Conservation (phyloP, 805 yeast genomes). For the Teunomyces tritomae region DNA sequence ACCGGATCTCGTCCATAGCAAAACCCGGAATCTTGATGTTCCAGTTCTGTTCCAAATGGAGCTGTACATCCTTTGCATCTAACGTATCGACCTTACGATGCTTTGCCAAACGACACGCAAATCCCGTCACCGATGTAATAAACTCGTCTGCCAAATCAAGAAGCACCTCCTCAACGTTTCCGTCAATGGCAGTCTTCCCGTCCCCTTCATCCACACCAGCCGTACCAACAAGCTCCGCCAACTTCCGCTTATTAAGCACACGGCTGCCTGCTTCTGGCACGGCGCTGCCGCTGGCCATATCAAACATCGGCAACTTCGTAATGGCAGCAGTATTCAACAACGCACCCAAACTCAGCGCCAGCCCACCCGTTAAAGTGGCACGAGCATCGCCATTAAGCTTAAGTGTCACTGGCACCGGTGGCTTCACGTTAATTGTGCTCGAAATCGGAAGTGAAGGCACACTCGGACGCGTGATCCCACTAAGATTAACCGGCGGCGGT, state of each 20-base stretch:
- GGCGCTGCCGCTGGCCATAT: conserved; percentile 43
- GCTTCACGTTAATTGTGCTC: conserved; percentile 59
- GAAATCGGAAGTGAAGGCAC: conserved; percentile 75
- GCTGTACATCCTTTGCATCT: conserved; percentile 85
- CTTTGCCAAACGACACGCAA: conserved; percentile 93
- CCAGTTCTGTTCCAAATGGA: conserved; percentile 92
- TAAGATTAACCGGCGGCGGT: conserved; percentile 28
- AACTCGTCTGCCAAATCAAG: conserved; percentile 95
- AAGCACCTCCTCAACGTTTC: conserved; percentile 89
- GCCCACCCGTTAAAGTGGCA: conserved; percentile 83
- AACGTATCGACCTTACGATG: conserved; percentile 85
- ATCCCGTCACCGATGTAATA: conserved; percentile 83
- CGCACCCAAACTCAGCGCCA: conserved; percentile 67
- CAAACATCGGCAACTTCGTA: conserved; percentile 75
- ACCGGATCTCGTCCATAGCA: conserved; percentile 84
- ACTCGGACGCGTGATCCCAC: conserved; percentile 47
- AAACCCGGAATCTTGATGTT: conserved; percentile 93
- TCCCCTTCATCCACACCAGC: conserved; percentile 88
- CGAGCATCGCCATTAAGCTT: conserved; percentile 55
- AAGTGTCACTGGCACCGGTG: conserved; percentile 62
- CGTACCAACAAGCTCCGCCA: conserved; percentile 80
- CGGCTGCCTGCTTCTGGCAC: conserved; percentile 64
- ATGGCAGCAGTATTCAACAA: conserved; percentile 70
- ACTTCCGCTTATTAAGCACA: conserved; percentile 83
- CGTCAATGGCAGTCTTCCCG: conserved; percentile 85